Percentiles rank a stretch among this genome's conserved stretches.
Conservation (phyloP, 2,329 filamentous ascomycete species). For the Fusarium algeriense region DNA sequence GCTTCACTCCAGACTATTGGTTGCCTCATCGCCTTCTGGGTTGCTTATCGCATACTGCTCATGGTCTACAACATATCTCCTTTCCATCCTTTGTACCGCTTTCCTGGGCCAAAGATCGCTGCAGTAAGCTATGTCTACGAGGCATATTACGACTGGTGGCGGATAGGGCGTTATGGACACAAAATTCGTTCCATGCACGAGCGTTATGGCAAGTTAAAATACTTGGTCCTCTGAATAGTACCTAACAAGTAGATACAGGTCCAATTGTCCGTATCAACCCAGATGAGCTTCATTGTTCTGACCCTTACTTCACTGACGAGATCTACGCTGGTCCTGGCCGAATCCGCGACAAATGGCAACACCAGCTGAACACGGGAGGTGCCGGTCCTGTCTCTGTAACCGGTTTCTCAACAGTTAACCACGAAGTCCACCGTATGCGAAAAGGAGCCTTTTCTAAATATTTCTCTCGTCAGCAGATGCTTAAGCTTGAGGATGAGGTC, state of each 20-base stretch:
- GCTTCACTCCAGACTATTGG: background rate
- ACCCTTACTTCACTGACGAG: slow-evolving; percentile 54
- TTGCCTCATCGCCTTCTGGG: slow-evolving; percentile 44
- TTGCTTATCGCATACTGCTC: slow-evolving; percentile 48
- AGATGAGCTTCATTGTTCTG: slow-evolving; percentile 55
- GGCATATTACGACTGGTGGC: slow-evolving; percentile 54
- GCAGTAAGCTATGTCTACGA: slow-evolving; percentile 54
- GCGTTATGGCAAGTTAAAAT: slow-evolving; percentile 49
- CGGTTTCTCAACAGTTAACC: slow-evolving; percentile 38
- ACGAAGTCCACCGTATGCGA: slow-evolving; percentile 52
- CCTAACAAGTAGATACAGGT: slow-evolving; percentile 19
- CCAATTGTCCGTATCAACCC: slow-evolving; percentile 57
- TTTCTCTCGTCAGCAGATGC: slow-evolving; percentile 52
- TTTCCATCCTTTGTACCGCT: slow-evolving; percentile 53
- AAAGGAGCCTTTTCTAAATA: slow-evolving; percentile 50
- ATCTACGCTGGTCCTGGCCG: slow-evolving; percentile 51
- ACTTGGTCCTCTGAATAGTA: accelerated
- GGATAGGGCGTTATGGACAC: slow-evolving; percentile 52
- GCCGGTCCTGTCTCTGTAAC: slow-evolving; percentile 25
- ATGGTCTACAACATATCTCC: slow-evolving; percentile 55
- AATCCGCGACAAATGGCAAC: slow-evolving; percentile 44
- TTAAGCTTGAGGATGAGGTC: slow-evolving; percentile 46
- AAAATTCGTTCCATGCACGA: slow-evolving; percentile 54
- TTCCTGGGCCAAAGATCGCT: slow-evolving; percentile 55
- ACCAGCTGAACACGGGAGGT: slow-evolving; percentile 31